Evolutionary conservation across 805 yeast species (phyloP).

Genomic region (Candida easanensis): DNA sequence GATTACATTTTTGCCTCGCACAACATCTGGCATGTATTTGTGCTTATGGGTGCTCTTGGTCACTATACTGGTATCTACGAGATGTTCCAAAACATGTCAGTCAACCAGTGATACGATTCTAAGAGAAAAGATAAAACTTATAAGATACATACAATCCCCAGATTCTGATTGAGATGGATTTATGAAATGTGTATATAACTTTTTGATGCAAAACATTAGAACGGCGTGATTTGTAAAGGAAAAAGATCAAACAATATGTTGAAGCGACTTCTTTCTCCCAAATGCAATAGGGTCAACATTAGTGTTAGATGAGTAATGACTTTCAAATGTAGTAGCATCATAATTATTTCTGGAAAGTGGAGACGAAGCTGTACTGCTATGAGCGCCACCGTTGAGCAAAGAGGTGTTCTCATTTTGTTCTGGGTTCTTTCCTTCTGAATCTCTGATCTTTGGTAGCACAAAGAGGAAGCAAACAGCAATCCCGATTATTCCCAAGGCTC

Average conservation of each 20-base stretch:
- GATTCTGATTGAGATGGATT: too few relatives aligned
- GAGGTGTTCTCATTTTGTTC: slow-evolving; percentile 4
- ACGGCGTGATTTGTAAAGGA: background rate
- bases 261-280: slow-evolving; percentile 1
- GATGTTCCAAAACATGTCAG: slow-evolving; percentile 51
- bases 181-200: too few relatives aligned
- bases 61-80: slow-evolving; percentile 79
- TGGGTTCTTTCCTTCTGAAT: background rate
- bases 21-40: slow-evolving; percentile 92
- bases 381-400: background rate
- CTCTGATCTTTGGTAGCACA: slow-evolving; percentile 28
- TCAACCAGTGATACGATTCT: slow-evolving; percentile 12
- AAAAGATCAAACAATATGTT: background rate
- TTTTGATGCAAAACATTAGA: too few relatives aligned
- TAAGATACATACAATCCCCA: too few relatives aligned
- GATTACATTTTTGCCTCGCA: slow-evolving; percentile 77
- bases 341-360: background rate
- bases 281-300: slow-evolving; percentile 21
- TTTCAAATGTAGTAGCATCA: slow-evolving; percentile 20
- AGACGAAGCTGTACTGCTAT: background rate
- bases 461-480: slow-evolving; percentile 36
- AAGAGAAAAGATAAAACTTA: too few relatives aligned
- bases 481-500: slow-evolving; percentile 42
- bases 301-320: slow-evolving; percentile 22
- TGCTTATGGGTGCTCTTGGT: slow-evolving; percentile 83